Evolutionary conservation across 129 eudicot genomes (phyloP).

Genomic region (Heracleum sosnowskyi): DNA sequence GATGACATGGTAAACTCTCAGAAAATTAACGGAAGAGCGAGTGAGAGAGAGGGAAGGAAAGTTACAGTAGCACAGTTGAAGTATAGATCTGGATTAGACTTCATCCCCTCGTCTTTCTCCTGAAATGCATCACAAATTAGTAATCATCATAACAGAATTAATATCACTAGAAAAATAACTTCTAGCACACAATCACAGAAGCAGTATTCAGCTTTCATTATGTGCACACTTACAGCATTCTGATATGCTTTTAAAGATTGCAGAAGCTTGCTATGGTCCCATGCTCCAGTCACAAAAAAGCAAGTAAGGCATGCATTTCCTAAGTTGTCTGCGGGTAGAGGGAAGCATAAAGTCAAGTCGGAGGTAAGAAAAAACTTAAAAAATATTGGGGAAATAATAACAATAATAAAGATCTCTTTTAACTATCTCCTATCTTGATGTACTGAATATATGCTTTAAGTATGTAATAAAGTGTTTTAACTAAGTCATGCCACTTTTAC

Average conservation of each 20-base stretch:
- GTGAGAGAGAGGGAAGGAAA: slow-evolving; percentile 9
- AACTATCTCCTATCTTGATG: neutral
- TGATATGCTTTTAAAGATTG: slow-evolving; percentile 91
- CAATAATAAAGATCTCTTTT: neutral
- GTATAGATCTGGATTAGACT: slow-evolving; percentile 79
- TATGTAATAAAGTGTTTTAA: neutral
- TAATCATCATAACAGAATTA: neutral
- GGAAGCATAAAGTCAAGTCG: neutral
- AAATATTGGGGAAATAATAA: neutral
- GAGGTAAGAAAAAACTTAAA: neutral
- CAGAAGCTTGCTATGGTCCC: slow-evolving; percentile 78
- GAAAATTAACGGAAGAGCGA: neutral
- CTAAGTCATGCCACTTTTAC: neutral
- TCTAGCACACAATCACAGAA: neutral
- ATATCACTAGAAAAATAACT: neutral
- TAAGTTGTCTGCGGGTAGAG: slow-evolving; percentile 57
- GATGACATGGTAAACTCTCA: neutral
- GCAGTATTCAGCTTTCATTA: neutral
- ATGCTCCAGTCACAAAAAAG: slow-evolving; percentile 84
- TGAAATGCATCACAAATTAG: slow-evolving; percentile 29
- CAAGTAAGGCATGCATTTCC: slow-evolving; percentile 96
- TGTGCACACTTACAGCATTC: slow-evolving; percentile 64
- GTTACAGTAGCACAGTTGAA: slow-evolving; percentile 86
- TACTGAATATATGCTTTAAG: neutral
- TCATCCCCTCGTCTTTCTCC: slow-evolving; percentile 95